Base-by-base conservation (phyloP, 345 rosid genomes). In the Passiflora organensis region DNA sequence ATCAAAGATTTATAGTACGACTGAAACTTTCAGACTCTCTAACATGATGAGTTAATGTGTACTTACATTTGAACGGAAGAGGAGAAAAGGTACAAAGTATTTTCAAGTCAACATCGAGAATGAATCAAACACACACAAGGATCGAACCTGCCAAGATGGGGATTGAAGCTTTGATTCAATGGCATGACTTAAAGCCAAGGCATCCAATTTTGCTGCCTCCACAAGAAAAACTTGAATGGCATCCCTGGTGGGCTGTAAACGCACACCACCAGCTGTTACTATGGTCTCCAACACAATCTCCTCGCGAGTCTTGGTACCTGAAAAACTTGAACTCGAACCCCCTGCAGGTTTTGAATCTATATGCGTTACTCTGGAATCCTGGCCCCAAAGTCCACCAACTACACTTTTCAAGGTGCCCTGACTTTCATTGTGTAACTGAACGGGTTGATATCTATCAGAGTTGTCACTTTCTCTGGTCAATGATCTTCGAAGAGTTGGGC, bases 161-260 rank as follows among this genome's bases (percentile, higher is more conserved):
- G 91, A 85, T 67, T 72, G 86, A 65, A 94, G 91, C 85, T 94
- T 94, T 46, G 76, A 68, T 53, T 83, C 95, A 68, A 94, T 85
- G 43, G 95, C 95, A 65, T 74, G 72, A 75, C 88, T 77, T 72
- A 94, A 65, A 51, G 82, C 74, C 80, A 85, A 56, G 34, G 82
- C 73, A 58, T 94, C 91, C 79, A 87, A 66, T 73, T 89, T 94
- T 19, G 83, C 82, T 68, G 96, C 99, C 81, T 86, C 97, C 53
- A 59, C 53, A 20, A 94, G 87, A 67, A 94, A 85, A 64, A 73
- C 80, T 59, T 83, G 91, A 69, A 89, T 70, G 24, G 95, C 88
- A 79, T 94, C 99, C 49, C 95, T 82, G 61, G 99, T 87, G 42
- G 99, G 97, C 69, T 94, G 96, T 53, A 94, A 68, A 17, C 99